Conservation (phyloP, 2,329 filamentous ascomycete species). For the Calonectria montana region DNA sequence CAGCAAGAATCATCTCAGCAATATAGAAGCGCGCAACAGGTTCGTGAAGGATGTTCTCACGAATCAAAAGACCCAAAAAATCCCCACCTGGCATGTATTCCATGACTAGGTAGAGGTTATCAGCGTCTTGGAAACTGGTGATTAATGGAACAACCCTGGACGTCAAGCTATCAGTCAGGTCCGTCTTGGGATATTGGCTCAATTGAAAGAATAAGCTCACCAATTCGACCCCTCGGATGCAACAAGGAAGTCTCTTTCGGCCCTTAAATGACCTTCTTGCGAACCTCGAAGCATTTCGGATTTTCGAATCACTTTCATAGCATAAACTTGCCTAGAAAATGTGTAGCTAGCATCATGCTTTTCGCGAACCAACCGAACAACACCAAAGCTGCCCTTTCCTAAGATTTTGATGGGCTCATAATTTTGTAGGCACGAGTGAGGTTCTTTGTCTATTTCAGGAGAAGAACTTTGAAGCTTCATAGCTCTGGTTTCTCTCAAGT, state of each 20-base stretch:
- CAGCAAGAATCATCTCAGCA: conserved; percentile 94
- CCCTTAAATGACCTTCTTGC: conserved; percentile 92
- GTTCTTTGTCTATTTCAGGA: conserved; percentile 13
- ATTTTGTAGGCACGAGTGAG: conserved; percentile 44
- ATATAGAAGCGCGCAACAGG: conserved; percentile 85
- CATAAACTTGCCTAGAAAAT: conserved; percentile 72
- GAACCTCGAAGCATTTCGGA: conserved; percentile 90
- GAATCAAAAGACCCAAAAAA: conserved; percentile 87
- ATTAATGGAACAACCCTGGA: conserved; percentile 85
- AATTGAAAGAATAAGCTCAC: conserved; percentile 50
- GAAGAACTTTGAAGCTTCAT: conserved; percentile 70
- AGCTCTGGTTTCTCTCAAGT: conserved; percentile 78
- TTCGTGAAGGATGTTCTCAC: conserved; percentile 86
- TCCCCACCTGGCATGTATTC: conserved; percentile 98
- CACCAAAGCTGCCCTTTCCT: conserved; percentile 94
- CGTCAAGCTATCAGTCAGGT: background rate
- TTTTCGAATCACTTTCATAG: conserved; percentile 98
- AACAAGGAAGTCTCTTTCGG: conserved; percentile 92
- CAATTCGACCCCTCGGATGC: conserved; percentile 88
- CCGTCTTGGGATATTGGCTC: background rate
- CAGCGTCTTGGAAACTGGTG: conserved; percentile 87
- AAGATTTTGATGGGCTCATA: conserved; percentile 86
- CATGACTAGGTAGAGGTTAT: conserved; percentile 93
- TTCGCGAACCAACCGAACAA: conserved; percentile 87
- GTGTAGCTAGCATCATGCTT: conserved; percentile 51